These are phyloP conservation scores for Diaporthe australafricana DNA, from an alignment of 2,329 filamentous ascomycete species.

Conservation along the genomic window DNA sequence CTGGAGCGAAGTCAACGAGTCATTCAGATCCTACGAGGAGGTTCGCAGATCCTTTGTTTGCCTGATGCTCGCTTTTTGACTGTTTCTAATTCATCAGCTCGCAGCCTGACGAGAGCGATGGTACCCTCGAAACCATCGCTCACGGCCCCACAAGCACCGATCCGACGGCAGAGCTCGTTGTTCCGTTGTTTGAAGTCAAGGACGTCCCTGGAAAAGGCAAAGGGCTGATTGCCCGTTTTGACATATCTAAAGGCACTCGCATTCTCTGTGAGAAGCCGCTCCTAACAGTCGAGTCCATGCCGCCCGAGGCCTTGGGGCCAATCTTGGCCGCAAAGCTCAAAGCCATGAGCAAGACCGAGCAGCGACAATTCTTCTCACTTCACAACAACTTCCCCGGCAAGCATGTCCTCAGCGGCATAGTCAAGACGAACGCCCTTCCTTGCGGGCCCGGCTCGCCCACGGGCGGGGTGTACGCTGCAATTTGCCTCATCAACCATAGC, in stretches of 20 bases:
- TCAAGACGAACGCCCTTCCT: constrained; percentile 48
- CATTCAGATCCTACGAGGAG: constrained; percentile 13
- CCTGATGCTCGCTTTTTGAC: not conserved
- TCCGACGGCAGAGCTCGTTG: not conserved
- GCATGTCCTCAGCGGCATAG: constrained; percentile 42
- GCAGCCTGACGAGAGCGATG: not conserved
- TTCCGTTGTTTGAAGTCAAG: constrained; percentile 5
- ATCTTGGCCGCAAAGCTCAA: constrained; percentile 5
- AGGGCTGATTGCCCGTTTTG: constrained; percentile 9
- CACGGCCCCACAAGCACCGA: not conserved
- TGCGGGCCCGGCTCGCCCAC: constrained; percentile 41
- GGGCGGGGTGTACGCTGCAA: constrained; percentile 45
- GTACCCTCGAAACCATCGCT: not conserved
- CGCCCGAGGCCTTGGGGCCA: not conserved
- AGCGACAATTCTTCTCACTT: constrained; percentile 37
- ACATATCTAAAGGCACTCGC: constrained; percentile 24
- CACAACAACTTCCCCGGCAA: constrained; percentile 48
- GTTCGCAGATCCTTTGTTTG: not conserved
- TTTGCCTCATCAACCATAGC: constrained; percentile 50
- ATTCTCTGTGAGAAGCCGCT: constrained; percentile 28
- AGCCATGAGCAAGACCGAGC: constrained; percentile 1
- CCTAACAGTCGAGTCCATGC: not conserved
- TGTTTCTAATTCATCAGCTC: not conserved
- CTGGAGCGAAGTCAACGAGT: constrained; percentile 5
- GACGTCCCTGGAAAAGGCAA: not conserved